These are phyloP conservation scores for Citrus cavaleriei DNA, from an alignment of 345 rosid species.

Conservation along the genomic window DNA sequence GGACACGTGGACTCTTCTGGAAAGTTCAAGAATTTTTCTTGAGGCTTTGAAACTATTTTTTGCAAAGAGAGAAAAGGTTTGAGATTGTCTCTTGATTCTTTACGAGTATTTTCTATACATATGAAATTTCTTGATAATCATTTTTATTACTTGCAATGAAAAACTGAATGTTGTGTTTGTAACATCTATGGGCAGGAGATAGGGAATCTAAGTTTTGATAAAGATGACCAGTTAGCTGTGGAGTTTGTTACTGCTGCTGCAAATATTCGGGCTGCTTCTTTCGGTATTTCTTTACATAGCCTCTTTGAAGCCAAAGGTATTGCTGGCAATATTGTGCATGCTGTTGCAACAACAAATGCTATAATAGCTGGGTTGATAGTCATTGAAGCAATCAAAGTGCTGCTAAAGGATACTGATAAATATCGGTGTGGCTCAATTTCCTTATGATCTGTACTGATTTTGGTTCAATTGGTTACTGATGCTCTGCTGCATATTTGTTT, in stretches of 20 bases:
- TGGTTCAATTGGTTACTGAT: neutral
- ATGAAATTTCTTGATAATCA: neutral
- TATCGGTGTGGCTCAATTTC: slow-evolving; percentile 58
- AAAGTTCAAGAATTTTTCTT: slow-evolving; percentile 77
- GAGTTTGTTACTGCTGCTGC: slow-evolving; percentile 99
- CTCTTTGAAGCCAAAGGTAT: slow-evolving; percentile 99
- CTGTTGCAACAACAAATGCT: slow-evolving; percentile 98
- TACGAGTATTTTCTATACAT: neutral
- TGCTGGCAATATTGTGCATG: slow-evolving; percentile 98
- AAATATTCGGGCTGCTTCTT: slow-evolving; percentile 91
- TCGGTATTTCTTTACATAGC: slow-evolving; percentile 89
- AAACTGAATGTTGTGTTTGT: neutral
- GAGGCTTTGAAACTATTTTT: slow-evolving; percentile 83
- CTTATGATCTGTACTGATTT: slow-evolving; percentile 12
- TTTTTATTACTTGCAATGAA: neutral
- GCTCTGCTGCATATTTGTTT: neutral
- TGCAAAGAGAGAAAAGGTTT: slow-evolving; percentile 71
- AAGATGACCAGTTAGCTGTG: slow-evolving; percentile 98
- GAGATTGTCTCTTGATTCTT: slow-evolving; percentile 6
- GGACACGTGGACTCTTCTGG: slow-evolving; percentile 81
- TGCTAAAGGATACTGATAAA: slow-evolving; percentile 52
- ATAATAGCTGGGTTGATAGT: slow-evolving; percentile 91
- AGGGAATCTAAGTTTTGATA: slow-evolving; percentile 89
- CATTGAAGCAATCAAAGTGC: slow-evolving; percentile 95
- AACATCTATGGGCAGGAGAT: slow-evolving; percentile 54